phyloP scores from a whole-genome alignment of 2,329 filamentous ascomycete genomes.

The Ploettnerulaceae sp. region DNA sequence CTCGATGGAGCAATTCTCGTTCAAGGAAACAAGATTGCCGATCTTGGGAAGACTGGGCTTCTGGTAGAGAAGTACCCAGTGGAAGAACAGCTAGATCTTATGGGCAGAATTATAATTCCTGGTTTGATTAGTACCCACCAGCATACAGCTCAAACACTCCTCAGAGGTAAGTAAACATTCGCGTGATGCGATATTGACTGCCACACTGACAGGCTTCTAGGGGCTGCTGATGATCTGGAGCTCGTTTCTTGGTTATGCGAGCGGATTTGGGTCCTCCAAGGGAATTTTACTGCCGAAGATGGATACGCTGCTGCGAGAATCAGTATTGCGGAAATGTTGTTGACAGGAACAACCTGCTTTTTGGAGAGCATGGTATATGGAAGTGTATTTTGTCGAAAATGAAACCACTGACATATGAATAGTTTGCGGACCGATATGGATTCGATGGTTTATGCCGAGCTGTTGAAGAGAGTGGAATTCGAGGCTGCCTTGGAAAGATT shows the following conservation, averaged over 20 bases:
- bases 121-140: constrained; percentile 9
- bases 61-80: constrained; percentile 4
- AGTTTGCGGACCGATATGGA: constrained; percentile 9
- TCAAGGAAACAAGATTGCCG: not conserved
- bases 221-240: too few species aligned
- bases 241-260: constrained; percentile 20
- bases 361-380: constrained; percentile 11
- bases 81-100: not conserved
- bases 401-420: too few species aligned
- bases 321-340: constrained; percentile 14
- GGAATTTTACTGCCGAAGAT: constrained; percentile 7
- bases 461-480: constrained; percentile 12
- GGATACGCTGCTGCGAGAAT: constrained; percentile 11
- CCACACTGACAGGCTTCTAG: too few species aligned
- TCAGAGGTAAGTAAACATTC: too few species aligned
- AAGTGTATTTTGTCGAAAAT: too few species aligned
- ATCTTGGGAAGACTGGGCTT: constrained; percentile 5
- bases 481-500: constrained; percentile 16
- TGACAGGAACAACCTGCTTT: constrained; percentile 12
- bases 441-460: constrained; percentile 8
- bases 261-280: constrained; percentile 15
- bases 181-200: too few species aligned
- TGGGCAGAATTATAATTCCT: constrained; percentile 4
- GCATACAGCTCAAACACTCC: constrained; percentile 10
- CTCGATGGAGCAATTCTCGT: constrained; percentile 20